Conservation (phyloP, 2,329 filamentous ascomycete species). For the Fusarium humuli region DNA sequence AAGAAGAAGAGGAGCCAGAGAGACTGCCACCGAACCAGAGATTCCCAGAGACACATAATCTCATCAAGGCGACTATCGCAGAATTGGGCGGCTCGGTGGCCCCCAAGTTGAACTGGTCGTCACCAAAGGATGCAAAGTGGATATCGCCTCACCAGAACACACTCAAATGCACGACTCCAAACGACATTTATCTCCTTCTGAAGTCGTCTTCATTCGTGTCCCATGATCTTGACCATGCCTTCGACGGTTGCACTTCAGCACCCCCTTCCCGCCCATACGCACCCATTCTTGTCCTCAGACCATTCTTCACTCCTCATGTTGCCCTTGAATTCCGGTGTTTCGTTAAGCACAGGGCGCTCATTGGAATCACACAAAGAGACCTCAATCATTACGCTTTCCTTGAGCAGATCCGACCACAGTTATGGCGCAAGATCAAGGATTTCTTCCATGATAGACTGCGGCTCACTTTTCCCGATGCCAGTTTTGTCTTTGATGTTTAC, state of each 20-base stretch:
- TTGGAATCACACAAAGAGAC: slow-evolving; percentile 90
- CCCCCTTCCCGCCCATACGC: slow-evolving; percentile 64
- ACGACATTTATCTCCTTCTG: slow-evolving; percentile 92
- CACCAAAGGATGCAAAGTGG: slow-evolving; percentile 95
- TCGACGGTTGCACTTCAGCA: slow-evolving; percentile 72
- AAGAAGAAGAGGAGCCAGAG: slow-evolving; percentile 59
- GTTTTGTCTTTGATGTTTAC: slow-evolving; percentile 93
- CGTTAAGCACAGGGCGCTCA: slow-evolving; percentile 81
- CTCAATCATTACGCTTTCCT: slow-evolving; percentile 92
- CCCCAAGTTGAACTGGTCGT: slow-evolving; percentile 97
- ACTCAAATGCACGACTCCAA: slow-evolving; percentile 87
- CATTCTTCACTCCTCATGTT: slow-evolving; percentile 89
- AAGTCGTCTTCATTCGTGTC: slow-evolving; percentile 96
- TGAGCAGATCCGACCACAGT: slow-evolving; percentile 67
- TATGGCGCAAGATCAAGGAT: slow-evolving; percentile 75
- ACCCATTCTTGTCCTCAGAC: slow-evolving; percentile 86
- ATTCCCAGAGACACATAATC: slow-evolving; percentile 78
- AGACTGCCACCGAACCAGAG: slow-evolving; percentile 64
- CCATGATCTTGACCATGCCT: slow-evolving; percentile 93
- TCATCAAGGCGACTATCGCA: slow-evolving; percentile 80
- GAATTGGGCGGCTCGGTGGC: slow-evolving; percentile 87
- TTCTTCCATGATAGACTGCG: slow-evolving; percentile 83
- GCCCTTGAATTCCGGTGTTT: slow-evolving; percentile 96
- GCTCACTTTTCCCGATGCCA: slow-evolving; percentile 83
- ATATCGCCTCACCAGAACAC: slow-evolving; percentile 87